Percentiles rank a stretch among this genome's conserved stretches.
Evolutionary conservation across 768 basidiomycete genomes (phyloP).

Genomic region (Calvatia gigantea): DNA sequence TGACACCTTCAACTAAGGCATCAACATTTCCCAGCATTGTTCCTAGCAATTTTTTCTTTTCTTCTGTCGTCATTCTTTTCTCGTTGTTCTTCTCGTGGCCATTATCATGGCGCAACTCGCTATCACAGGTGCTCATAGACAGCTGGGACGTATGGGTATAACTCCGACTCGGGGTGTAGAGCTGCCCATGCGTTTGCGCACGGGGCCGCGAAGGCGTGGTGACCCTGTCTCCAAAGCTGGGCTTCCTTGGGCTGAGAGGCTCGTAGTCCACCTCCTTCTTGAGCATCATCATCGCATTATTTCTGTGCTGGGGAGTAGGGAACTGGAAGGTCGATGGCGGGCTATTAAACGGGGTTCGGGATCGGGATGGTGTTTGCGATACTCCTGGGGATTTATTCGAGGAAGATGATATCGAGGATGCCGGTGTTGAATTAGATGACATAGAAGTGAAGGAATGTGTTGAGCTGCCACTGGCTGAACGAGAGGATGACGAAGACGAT

Average conservation of each 20-base stretch:
- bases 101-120: conserved; percentile 9
- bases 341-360: background rate
- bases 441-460: conserved; percentile 39
- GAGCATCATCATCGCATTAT: conserved; percentile 55
- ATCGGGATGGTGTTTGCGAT: conserved; percentile 1
- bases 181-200: conserved; percentile 7
- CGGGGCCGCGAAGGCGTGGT: conserved; percentile 9
- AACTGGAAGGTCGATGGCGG: conserved; percentile 17
- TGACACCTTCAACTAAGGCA: conserved; percentile 82
- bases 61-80: conserved; percentile 60
- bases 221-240: conserved; percentile 9
- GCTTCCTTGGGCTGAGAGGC: conserved; percentile 67
- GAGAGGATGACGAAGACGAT: conserved; percentile 29
- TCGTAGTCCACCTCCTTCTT: conserved; percentile 69
- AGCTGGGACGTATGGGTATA: background rate
- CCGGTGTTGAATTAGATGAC: conserved; percentile 34
- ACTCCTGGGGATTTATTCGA: conserved; percentile 35
- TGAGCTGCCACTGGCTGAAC: conserved; percentile 42
- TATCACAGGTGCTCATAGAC: background rate
- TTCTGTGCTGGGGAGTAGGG: conserved; percentile 34
- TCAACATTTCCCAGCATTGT: conserved; percentile 90
- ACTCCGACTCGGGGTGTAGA: conserved; percentile 7
- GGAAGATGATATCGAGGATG: conserved; percentile 37
- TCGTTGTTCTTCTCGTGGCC: conserved; percentile 16
- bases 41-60: conserved; percentile 79